Evolutionary conservation across 805 yeast genomes (phyloP).

Genomic region (Teunomyces kruisii): DNA sequence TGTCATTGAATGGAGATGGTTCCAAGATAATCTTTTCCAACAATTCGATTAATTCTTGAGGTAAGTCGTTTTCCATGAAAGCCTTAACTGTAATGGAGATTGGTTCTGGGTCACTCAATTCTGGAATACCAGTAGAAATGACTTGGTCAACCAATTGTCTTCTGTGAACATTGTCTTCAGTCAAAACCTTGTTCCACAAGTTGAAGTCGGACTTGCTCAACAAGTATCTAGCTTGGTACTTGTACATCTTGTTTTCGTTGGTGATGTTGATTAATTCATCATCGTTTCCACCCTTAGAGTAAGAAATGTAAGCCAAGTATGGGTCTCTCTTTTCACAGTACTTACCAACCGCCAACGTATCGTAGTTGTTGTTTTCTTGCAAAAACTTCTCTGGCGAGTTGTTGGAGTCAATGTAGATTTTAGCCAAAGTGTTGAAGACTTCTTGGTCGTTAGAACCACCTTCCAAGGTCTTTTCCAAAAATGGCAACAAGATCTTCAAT

Average conservation of each 20-base stretch:
- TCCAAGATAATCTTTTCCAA: slow-evolving; percentile 94
- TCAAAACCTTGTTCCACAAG: slow-evolving; percentile 80
- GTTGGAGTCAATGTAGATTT: slow-evolving; percentile 96
- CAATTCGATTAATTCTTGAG: slow-evolving; percentile 88
- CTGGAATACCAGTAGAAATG: slow-evolving; percentile 95
- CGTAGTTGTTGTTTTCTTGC: slow-evolving; percentile 85
- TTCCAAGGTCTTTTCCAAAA: slow-evolving; percentile 82
- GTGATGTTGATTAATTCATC: slow-evolving; percentile 87
- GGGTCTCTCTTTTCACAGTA: slow-evolving; percentile 99
- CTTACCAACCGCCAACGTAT: slow-evolving; percentile 93
- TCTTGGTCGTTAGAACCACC: slow-evolving; percentile 88
- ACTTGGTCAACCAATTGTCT: slow-evolving; percentile 92
- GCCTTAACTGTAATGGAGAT: slow-evolving; percentile 92
- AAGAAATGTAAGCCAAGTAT: slow-evolving; percentile 94
- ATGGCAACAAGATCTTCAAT: slow-evolving; percentile 86
- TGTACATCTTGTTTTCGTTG: slow-evolving; percentile 96
- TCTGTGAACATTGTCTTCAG: slow-evolving; percentile 77
- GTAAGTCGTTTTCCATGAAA: slow-evolving; percentile 92
- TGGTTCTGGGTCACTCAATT: slow-evolving; percentile 88
- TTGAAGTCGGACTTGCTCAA: slow-evolving; percentile 81
- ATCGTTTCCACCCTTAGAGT: slow-evolving; percentile 92
- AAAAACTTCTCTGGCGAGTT: slow-evolving; percentile 96
- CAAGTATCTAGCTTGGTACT: slow-evolving; percentile 97
- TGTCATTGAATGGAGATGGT: slow-evolving; percentile 95
- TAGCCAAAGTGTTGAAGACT: slow-evolving; percentile 91